Evolutionary conservation across 2,329 filamentous ascomycete genomes (phyloP).

Genomic region (Aspergillus melleus): DNA sequence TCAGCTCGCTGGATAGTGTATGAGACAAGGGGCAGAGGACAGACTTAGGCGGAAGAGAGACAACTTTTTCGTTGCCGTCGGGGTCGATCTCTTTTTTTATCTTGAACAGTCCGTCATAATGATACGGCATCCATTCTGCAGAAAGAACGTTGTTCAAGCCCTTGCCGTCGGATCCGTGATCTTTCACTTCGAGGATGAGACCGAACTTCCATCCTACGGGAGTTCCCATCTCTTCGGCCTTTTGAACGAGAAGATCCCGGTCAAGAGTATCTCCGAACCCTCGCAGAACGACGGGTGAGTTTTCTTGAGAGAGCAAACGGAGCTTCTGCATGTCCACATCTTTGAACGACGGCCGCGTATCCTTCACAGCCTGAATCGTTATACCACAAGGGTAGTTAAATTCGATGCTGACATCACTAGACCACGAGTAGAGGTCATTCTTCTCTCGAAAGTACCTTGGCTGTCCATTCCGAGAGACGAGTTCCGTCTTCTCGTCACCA

Average conservation of each 20-base stretch:
- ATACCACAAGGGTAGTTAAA: slow-evolving; percentile 7
- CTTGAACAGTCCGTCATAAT: slow-evolving; percentile 5
- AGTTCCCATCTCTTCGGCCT: slow-evolving; percentile 1
- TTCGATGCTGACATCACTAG: neutral
- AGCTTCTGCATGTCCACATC: slow-evolving; percentile 3
- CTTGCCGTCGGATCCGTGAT: neutral
- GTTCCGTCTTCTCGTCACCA: neutral
- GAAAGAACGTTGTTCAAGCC: slow-evolving; percentile 3
- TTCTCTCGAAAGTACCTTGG: slow-evolving; percentile 6
- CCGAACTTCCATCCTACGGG: slow-evolving; percentile 4
- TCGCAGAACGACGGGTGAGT: neutral
- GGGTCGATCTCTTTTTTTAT: neutral
- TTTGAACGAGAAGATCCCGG: neutral
- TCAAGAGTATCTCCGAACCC: slow-evolving; percentile 1
- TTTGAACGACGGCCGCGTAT: neutral
- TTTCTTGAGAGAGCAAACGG: slow-evolving; percentile 1
- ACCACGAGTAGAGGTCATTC: slow-evolving; percentile 1
- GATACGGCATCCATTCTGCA: slow-evolving; percentile 4
- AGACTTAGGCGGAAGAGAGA: slow-evolving; percentile 1
- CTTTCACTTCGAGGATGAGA: slow-evolving; percentile 2
- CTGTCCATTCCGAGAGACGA: slow-evolving; percentile 1
- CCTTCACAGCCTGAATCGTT: neutral
- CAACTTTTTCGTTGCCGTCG: neutral
- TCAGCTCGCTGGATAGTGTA: neutral
- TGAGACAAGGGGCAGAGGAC: neutral